A percentile compares a stretch with the other conserved stretches of the same genome.
phyloP scores from a whole-genome alignment of 2,329 filamentous ascomycete species.

The Aureobasidium subglaciale region DNA sequence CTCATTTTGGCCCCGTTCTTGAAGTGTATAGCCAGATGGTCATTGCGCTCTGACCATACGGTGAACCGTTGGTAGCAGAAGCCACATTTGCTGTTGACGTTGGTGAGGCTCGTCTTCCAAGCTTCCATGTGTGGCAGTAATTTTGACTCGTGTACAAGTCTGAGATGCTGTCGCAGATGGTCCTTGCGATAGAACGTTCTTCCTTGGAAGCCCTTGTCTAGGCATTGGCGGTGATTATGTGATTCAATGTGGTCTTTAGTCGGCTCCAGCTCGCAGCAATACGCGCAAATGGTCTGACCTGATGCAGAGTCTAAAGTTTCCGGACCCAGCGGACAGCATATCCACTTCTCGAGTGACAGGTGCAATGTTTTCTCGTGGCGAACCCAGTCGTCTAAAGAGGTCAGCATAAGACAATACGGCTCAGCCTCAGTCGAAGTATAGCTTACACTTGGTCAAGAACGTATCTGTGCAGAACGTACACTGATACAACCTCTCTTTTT shows the following conservation, averaged over 20 bases:
- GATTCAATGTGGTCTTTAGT: conserved; percentile 49
- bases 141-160: conserved; percentile 55
- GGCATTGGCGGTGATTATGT: conserved; percentile 57
- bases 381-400: conserved; percentile 55
- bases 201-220: conserved; percentile 58
- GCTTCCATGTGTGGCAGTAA: conserved; percentile 57
- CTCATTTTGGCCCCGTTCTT: conserved; percentile 46
- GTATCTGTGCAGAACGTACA: conserved; percentile 53
- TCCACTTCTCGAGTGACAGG: conserved; percentile 59
- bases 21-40: conserved; percentile 51
- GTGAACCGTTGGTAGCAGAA: conserved; percentile 44
- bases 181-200: conserved; percentile 58
- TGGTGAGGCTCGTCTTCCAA: conserved; percentile 51
- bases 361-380: conserved; percentile 60
- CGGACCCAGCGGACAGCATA: conserved; percentile 53
- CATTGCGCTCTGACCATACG: conserved; percentile 45
- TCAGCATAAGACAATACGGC: too few species aligned
- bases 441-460: conserved; percentile 51
- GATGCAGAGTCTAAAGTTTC: conserved; percentile 50
- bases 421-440: too few species aligned
- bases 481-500: conserved; percentile 43
- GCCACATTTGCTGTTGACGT: conserved; percentile 49
- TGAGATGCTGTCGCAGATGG: conserved; percentile 54
- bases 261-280: conserved; percentile 50
- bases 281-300: conserved; percentile 52